Conservation (phyloP, 2,329 filamentous ascomycete species). For the Colletotrichum nymphaeae region DNA sequence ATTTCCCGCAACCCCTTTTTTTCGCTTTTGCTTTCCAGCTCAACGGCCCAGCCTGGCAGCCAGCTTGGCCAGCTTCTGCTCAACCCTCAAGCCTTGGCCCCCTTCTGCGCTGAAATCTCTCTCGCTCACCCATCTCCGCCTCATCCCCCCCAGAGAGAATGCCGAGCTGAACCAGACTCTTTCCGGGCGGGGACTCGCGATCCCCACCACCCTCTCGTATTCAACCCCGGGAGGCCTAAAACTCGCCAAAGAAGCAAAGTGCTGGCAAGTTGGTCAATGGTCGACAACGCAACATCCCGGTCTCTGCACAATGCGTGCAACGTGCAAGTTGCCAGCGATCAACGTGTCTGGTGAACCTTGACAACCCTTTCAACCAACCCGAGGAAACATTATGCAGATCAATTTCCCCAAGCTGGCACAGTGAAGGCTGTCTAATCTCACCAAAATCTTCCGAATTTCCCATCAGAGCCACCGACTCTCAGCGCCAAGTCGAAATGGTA, state of each 20-base stretch:
- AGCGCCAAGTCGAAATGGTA: background rate
- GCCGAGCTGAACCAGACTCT: background rate
- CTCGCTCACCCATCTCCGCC: background rate
- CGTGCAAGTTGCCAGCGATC: background rate
- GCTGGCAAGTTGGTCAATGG: background rate
- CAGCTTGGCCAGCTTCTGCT: background rate
- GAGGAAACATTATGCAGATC: background rate
- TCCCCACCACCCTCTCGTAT: constrained; percentile 2
- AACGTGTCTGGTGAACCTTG: background rate
- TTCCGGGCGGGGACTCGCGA: background rate
- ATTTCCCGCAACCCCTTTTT: constrained; percentile 7
- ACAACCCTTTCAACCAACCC: background rate
- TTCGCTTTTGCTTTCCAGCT: background rate
- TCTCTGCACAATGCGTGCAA: background rate
- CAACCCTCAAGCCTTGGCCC: background rate
- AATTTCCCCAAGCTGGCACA: background rate
- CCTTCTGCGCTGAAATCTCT: background rate
- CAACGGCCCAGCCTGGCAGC: too few species aligned
- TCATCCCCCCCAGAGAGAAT: background rate
- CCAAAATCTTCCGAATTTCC: background rate
- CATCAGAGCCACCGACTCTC: background rate
- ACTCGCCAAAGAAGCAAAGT: background rate
- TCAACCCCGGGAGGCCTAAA: background rate
- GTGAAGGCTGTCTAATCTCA: background rate
- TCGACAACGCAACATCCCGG: background rate